Percentiles rank a stretch among this genome's conserved stretches.
Evolutionary conservation across 306 rosid genomes (phyloP).

Genomic region (Corylus heterophylla): DNA sequence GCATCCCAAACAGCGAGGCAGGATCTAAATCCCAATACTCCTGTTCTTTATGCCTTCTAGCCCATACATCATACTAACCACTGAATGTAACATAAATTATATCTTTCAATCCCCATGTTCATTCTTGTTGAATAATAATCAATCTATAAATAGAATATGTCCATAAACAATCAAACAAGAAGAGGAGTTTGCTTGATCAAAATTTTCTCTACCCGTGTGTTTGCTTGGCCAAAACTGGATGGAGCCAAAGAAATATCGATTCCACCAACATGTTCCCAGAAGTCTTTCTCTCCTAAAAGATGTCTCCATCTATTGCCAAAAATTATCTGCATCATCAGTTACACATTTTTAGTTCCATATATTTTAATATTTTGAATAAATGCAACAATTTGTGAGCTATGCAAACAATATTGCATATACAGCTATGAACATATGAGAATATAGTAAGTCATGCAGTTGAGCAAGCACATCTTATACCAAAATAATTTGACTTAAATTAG

Average conservation of each 20-base stretch:
- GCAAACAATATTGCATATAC: not conserved
- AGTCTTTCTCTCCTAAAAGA: conserved; percentile 84
- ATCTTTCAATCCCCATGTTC: conserved; percentile 3
- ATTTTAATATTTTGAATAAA: conserved; percentile 8
- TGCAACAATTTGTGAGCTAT: not conserved
- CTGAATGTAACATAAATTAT: not conserved
- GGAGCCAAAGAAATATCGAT: conserved; percentile 88
- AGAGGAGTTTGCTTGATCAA: conserved; percentile 16
- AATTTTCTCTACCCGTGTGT: conserved; percentile 65
- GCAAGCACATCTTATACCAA: conserved; percentile 9
- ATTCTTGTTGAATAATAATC: conserved; percentile 8
- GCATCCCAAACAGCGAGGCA: not conserved
- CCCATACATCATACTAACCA: not conserved
- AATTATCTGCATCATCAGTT: conserved; percentile 64
- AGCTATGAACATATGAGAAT: not conserved
- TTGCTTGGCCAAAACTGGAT: conserved; percentile 97
- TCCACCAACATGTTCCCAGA: conserved; percentile 98
- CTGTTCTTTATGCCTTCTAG: not conserved
- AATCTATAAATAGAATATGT: conserved; percentile 8
- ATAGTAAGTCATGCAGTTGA: conserved; percentile 4
- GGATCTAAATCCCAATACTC: conserved; percentile 2
- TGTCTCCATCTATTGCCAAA: conserved; percentile 98
- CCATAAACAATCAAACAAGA: conserved; percentile 7
- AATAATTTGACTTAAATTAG: not conserved
- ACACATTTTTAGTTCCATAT: conserved; percentile 26